Evolutionary conservation across 176 grass and related monocot genomes (phyloP), one percentile per base, ranked within the genome.

Genomic region (Phyllostachys edulis): DNA sequence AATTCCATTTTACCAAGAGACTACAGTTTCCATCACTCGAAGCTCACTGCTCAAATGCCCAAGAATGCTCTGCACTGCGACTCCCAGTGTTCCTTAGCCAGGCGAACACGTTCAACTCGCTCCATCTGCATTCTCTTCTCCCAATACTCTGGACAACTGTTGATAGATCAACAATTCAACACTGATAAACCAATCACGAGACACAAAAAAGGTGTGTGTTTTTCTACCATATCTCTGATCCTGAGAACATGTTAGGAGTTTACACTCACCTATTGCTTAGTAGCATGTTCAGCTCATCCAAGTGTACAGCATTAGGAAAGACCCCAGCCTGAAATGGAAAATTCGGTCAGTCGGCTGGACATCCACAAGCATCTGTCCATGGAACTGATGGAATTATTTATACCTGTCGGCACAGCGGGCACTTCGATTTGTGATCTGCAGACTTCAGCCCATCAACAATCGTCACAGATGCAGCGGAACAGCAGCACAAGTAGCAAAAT

Each of bases 131-230:
- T 65, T n/a, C 92, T 65, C 41, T 84, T 75, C 80, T 93, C 78
- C 95, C 92, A 98, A 20, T 93, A 92, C 12, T 95, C 91, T 10
- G 95, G 92, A 79, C 90, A 98, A 67, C 89, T 98, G 89, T 80
- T 8, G 39, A 41, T 41, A 85, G 63, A 78, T 78, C 10, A 49
- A 21, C 3, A 84, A 45, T 75, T 67, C 40, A 79, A 32, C 45
- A 61, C 7, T 24, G 41, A 36, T 10, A 71, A 52, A 63, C 11
- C 16, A 72, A 23, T 71, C n/a, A 23, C 0, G 2, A 78, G 72
- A 36, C n/a, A 69, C 16, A 51, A 20, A 6, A 71, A 71, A n/a
- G 3, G 3, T 36, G 38, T 52, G 59, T 13, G 5, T 18, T 47
- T 74, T 16, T 64, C 2, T 70, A 21, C 18, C 12, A 71, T 9